Evolutionary conservation across 2,329 filamentous ascomycete genomes (phyloP), one percentile per base, ranked within the genome.

Genomic region (Gremmenia infestans): DNA sequence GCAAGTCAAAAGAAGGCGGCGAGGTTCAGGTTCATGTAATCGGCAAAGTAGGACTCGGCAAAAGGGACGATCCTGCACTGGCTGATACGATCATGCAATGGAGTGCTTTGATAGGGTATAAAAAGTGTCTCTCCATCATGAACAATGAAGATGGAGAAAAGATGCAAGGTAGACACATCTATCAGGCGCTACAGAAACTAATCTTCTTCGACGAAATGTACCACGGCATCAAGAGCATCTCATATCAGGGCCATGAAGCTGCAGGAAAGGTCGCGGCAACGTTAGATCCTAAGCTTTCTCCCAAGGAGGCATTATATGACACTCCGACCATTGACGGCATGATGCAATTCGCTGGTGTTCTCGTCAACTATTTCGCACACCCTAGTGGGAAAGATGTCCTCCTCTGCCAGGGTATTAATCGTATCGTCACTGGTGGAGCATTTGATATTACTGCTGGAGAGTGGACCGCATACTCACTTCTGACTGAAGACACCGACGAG

Each of bases 101-200:
- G 42, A 45, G 42, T 45, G 25, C 19, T 9, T 36, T 56, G 17
- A 50, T 59, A 22, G 50, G 49, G 6, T 36, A 72, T 47, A 46
- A 68, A 22, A 68, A 67, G 6, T 71, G 67, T 56, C 42, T 60
- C 15, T 56, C 62, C 7, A 28, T 75, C 17, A 58, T 74, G n/a
- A 23, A 65, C 32, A 57, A 46, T 52, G 54, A 47, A 2, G 63
- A 67, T 7, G 65, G 52, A 2, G 70, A 72, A 39, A 70, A 73
- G 9, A 63, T 75, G 22, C 67, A 70, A 40, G 69, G 68, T 2
- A 67, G 66, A 7, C 71, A 68, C 56, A 68, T 77, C 11, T 78
- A 78, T 62, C 60, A 63, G 14, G 63, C 67, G 2, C 73, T 76
- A 56, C 54, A 59, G 0, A 62, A 68, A 0, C 63, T 75, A 14